Base-by-base conservation (phyloP, 768 basidiomycete genomes). In the Rhodotorula toruloides region DNA sequence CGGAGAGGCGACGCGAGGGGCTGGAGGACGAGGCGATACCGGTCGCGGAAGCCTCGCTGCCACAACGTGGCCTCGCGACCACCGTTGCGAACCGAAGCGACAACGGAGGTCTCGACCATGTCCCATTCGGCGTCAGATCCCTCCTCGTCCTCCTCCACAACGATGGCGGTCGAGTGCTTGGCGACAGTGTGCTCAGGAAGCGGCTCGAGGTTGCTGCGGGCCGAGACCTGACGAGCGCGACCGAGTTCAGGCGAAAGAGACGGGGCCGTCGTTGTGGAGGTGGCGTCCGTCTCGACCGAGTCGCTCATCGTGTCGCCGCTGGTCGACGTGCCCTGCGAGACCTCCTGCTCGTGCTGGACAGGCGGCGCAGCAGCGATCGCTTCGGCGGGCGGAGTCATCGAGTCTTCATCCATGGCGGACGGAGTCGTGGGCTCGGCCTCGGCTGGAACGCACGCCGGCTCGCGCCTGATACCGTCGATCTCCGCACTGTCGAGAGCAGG, bases 21-120 rank as follows among this genome's bases (percentile, higher is more conserved):
- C 3, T 52, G 49, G 57, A 72, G 43, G 39, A 60, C 60, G 44
- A 94, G 80, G 63, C 84, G 82, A 76, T 93, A 94, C 59, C 87
- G 83, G 76, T 94, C 91, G 57, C 91, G 89, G 54, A 92, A 88
- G 10, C 91, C 91, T n/a, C 90, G 85, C 48, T 91, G 87, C 75
- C 91, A 92, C 44, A 92, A 82, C 74, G 87, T 91, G 27, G 85
- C 84, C 12, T 85, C 89, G 74, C 86, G 85, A 32, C 66, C 68
- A 48, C 67, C 66, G 49, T 86, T 80, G 25, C 90, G 89, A 67
- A 91, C 91, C 66, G 86, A 82, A 63, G 90, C 90, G 75, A 90
- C 89, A n/a, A 84, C 85, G 14, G 73, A 71, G 10, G 83, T 84
- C 14, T 62, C 61, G 66, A 94, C 83, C 68, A 92, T 84, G 82